Evolutionary conservation across 2,329 filamentous ascomycete species (phyloP).

Genomic region (Pezicula neosporulosa): DNA sequence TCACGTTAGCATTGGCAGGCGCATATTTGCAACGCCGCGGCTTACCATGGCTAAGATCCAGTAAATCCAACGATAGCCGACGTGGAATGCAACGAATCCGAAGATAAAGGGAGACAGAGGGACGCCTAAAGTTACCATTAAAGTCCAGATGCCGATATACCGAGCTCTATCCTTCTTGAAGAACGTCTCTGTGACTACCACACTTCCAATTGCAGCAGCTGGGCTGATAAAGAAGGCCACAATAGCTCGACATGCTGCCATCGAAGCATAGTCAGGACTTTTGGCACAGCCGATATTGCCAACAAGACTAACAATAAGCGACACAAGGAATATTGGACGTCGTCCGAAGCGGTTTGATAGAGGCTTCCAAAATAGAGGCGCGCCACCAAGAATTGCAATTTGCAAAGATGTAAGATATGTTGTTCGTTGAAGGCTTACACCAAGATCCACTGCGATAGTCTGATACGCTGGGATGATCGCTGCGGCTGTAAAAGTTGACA

Average conservation of each 20-base stretch:
- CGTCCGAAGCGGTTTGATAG: constrained; percentile 47
- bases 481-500: constrained; percentile 48
- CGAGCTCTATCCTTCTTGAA: constrained; percentile 48
- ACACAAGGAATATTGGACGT: constrained; percentile 45
- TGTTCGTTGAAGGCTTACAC: constrained; percentile 36
- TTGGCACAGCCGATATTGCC: constrained; percentile 51
- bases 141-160: constrained; percentile 54
- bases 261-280: constrained; percentile 40
- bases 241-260: constrained; percentile 44
- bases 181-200: constrained; percentile 51
- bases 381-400: constrained; percentile 47
- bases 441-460: constrained; percentile 41
- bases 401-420: constrained; percentile 48
- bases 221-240: constrained; percentile 51
- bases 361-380: constrained; percentile 50
- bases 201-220: constrained; percentile 48
- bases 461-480: constrained; percentile 47
- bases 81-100: constrained; percentile 40
- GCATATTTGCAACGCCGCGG: neutral
- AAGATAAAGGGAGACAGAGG: constrained; percentile 26
- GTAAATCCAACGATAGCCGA: constrained; percentile 52
- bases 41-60: constrained; percentile 48
- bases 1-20: constrained; percentile 1
- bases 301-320: constrained; percentile 38
- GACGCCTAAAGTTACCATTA: constrained; percentile 16